Base-by-base conservation (phyloP, 768 basidiomycete genomes). In the Gloeopeniophorella convolvens region DNA sequence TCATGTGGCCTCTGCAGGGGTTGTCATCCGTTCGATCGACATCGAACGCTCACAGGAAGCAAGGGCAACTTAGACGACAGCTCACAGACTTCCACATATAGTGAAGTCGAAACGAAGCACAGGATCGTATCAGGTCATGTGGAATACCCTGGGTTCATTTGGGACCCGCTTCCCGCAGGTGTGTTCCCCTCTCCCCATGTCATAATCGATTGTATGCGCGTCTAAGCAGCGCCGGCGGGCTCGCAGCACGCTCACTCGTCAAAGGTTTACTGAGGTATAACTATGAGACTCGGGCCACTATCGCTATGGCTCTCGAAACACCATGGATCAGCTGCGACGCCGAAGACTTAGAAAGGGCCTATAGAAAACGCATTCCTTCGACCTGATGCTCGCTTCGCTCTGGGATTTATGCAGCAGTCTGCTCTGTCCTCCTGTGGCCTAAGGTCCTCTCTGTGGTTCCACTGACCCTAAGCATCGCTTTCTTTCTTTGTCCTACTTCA, bases 271-370 rank as follows among this genome's bases (percentile, higher is more conserved):
- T 91, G 34, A 65, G 79, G 45, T 75, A 78, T 42, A 71, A 85
- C 56, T 72, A 75, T 49, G 64, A 64, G 20, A 64, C 72, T 36
- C 82, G 89, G 15, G 79, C 79, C 15, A 89, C 85, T 0, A 78
- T 87, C 24, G 63, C 74, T 31, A 65, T 67, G 50, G 85, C 88
- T 2, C 68, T 89, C 42, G 63, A 73, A 52, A 79, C 77, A 63
- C 55, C 59, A 24, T 92, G 89, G 89, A 88, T 92, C 51, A 60
- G 63, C 18, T 72, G 68, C 30, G 87, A 90, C 59, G 61, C 78
- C 24, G 65, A 73, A 21, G 79, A 81, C 44, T 71, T 92, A 44
- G 73, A 82, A 51, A 67, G 66, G 18, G 74, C 81, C 16, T 89
- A 87, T 66, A 70, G 68, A 49, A 72, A 73, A 42, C 76, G 83